Conservation (phyloP, 1,284 basidiomycete genomes). For the Ganoderma multipileum region DNA sequence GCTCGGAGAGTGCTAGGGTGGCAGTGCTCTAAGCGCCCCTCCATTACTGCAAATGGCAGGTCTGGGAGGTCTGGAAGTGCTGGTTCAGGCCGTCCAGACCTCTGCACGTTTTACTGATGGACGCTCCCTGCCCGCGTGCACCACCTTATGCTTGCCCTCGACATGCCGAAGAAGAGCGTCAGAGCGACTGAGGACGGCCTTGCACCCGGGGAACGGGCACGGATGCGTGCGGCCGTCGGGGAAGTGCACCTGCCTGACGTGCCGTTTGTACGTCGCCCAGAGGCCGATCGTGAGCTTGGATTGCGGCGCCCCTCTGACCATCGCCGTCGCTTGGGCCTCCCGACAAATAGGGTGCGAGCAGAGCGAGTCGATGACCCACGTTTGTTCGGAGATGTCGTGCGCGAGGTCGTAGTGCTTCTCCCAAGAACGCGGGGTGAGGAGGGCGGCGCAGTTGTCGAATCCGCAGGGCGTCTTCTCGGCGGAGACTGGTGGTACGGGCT, state of each 20-base stretch:
- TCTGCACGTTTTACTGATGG: no score
- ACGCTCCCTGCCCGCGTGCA: background rate
- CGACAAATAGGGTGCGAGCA: conserved; percentile 6
- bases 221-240: background rate
- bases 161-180: conserved; percentile 7
- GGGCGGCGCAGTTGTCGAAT: background rate
- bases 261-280: conserved; percentile 8
- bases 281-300: background rate
- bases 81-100: no score
- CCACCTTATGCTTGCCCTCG: background rate
- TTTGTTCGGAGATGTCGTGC: background rate
- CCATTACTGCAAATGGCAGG: no score
- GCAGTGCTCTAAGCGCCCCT: no score
- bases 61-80: no score
- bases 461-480: conserved; percentile 1
- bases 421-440: background rate
- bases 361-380: background rate
- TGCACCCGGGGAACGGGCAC: conserved; percentile 1
- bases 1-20: no score
- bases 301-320: background rate
- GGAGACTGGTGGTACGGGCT: background rate
- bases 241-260: conserved; percentile 3
- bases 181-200: background rate
- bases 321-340: background rate
- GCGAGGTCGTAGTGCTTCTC: background rate